Conservation (phyloP, 2,329 filamentous ascomycete genomes). For the Colletotrichum trifolii region DNA sequence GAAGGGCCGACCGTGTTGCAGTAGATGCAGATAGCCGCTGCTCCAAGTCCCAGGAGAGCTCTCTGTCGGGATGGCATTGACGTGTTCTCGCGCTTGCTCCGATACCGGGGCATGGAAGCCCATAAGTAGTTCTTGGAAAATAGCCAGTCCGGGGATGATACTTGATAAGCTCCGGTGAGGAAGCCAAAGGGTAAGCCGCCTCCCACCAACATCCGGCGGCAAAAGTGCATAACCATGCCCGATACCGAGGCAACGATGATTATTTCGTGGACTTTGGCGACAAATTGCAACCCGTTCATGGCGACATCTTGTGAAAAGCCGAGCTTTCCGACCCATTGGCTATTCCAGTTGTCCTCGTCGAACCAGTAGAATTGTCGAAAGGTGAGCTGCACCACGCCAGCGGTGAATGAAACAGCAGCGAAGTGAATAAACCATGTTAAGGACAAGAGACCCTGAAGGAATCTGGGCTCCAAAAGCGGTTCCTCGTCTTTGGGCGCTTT, state of each 20-base stretch:
- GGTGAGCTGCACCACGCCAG: neutral
- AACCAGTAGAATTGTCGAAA: slow-evolving; percentile 1
- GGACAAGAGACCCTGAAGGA: neutral
- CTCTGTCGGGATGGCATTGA: neutral
- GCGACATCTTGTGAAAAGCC: neutral
- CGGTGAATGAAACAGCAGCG: neutral
- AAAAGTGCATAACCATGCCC: slow-evolving; percentile 4
- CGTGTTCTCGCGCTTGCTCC: neutral
- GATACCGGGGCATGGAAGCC: neutral
- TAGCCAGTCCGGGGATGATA: neutral
- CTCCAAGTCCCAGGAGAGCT: neutral
- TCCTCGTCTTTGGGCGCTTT: neutral
- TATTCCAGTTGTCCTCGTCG: neutral
- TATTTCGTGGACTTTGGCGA: slow-evolving; percentile 1
- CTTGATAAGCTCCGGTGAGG: neutral
- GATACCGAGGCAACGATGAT: slow-evolving; percentile 1
- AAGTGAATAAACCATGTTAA: neutral
- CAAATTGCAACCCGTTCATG: neutral
- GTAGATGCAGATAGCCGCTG: neutral
- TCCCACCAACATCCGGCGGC: neutral
- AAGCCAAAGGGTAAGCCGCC: neutral
- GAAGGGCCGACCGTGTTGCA: slow-evolving; percentile 1
- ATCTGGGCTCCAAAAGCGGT: neutral
- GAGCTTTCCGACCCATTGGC: neutral
- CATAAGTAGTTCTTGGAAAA: neutral